A percentile compares a stretch with the other conserved stretches of the same genome.
phyloP scores from a whole-genome alignment of 78 protist species.

The slime mould (Dictyostelium discoideum) region DNA sequence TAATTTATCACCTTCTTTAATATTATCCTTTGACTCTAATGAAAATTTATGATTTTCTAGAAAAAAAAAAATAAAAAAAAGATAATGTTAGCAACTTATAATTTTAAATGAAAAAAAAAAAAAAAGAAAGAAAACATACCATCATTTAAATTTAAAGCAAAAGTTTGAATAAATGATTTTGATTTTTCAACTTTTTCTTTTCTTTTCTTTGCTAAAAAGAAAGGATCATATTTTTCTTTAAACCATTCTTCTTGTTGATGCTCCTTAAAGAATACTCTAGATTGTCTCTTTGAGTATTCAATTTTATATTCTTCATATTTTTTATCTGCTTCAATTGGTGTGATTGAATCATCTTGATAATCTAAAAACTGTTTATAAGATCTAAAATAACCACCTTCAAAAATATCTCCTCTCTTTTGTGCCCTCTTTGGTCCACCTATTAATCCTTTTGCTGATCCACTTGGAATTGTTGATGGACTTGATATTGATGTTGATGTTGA shows the following conservation, averaged over 20 bases:
- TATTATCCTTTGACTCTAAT: conserved; percentile 55
- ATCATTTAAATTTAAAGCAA: conserved; percentile 33
- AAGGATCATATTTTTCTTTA: conserved; percentile 68
- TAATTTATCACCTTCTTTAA: conserved; percentile 59
- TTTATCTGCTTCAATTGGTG: conserved; percentile 72
- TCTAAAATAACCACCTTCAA: conserved; percentile 40
- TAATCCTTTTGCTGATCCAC: background rate
- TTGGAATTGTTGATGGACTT: background rate
- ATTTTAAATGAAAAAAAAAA: background rate
- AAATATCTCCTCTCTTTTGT: conserved; percentile 70
- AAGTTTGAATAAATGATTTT: background rate
- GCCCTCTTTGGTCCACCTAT: conserved; percentile 19
- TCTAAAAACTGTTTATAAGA: conserved; percentile 74
- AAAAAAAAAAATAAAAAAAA: background rate
- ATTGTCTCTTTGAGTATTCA: conserved; percentile 57
- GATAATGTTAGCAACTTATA: background rate
- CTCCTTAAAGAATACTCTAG: conserved; percentile 64
- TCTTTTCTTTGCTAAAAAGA: conserved; percentile 34
- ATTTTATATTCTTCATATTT: conserved; percentile 66
- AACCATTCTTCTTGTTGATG: conserved; percentile 76
- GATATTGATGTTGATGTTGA: background rate
- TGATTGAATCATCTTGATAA: conserved; percentile 70
- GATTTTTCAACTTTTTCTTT: conserved; percentile 66
- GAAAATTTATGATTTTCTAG: conserved; percentile 57
- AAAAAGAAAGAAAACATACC: background rate